phyloP scores from a whole-genome alignment of 257 asterid genomes.

The Ligustrum vulgare region DNA sequence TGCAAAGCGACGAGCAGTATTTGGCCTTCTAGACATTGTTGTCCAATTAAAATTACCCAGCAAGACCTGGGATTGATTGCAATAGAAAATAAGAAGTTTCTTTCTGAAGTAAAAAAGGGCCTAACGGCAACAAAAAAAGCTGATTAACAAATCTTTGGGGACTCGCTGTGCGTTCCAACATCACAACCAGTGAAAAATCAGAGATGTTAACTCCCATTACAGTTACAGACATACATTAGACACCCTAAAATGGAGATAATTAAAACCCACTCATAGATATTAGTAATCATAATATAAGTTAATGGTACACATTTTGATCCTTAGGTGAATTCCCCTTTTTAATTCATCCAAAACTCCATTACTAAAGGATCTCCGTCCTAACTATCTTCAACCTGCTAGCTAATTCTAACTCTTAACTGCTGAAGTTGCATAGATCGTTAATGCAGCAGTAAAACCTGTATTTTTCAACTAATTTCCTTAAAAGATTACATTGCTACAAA shows the following conservation, averaged over 20 bases:
- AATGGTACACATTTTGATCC: slow-evolving; percentile 1
- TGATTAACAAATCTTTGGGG: background rate
- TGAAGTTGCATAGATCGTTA: slow-evolving; percentile 17
- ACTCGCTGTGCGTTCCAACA: background rate
- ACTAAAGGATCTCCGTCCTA: slow-evolving; percentile 6
- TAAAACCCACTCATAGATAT: background rate
- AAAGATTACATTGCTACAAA: background rate
- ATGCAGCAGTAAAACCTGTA: slow-evolving; percentile 10
- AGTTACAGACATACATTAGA: background rate
- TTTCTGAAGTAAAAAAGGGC: slow-evolving; percentile 13
- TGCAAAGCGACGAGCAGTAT: slow-evolving; percentile 60
- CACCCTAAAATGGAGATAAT: background rate
- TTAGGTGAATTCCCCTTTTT: background rate
- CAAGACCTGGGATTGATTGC: slow-evolving; percentile 24
- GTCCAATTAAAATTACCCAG: slow-evolving; percentile 28
- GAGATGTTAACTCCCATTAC: background rate
- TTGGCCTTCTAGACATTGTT: slow-evolving; percentile 81
- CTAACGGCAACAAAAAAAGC: background rate
- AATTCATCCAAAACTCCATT: background rate
- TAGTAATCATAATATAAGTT: background rate
- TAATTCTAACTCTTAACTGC: slow-evolving; percentile 20
- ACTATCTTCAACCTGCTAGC: background rate
- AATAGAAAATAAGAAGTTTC: slow-evolving; percentile 13
- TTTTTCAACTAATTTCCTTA: background rate
- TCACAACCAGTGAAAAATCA: slow-evolving; percentile 2